Conservation (phyloP, 345 rosid species). For the Brassica incana region DNA sequence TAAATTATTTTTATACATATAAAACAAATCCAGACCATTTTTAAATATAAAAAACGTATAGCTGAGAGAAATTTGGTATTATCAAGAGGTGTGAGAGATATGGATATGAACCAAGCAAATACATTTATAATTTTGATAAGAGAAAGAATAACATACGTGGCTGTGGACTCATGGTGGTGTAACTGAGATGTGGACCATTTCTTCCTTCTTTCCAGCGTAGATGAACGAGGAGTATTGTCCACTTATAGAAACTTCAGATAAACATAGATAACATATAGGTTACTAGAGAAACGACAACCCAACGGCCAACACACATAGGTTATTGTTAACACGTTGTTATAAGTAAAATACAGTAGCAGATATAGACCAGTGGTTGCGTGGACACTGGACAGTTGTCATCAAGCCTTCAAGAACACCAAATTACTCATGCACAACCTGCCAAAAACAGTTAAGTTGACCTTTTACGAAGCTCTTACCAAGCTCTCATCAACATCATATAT, state of each 20-base stretch:
- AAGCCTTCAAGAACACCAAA: constrained; percentile 93
- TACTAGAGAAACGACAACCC: too few relatives aligned
- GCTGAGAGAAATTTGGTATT: background rate
- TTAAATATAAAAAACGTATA: background rate
- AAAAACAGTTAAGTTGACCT: constrained; percentile 10
- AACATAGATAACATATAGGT: background rate
- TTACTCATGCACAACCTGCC: constrained; percentile 92
- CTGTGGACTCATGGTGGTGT: background rate
- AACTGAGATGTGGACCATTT: constrained; percentile 8
- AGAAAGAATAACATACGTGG: background rate
- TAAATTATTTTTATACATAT: background rate
- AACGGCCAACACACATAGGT: too few relatives aligned
- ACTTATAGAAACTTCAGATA: background rate
- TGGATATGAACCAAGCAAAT: background rate
- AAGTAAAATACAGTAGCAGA: too few relatives aligned
- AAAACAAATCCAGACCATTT: background rate
- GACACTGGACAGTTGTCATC: constrained; percentile 82
- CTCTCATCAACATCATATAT: background rate
- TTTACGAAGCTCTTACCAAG: background rate
- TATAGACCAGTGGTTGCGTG: too few relatives aligned
- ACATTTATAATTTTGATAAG: background rate
- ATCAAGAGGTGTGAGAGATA: background rate
- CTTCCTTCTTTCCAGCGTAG: background rate
- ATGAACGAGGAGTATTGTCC: background rate
- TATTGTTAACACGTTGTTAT: too few relatives aligned